Base-by-base conservation (phyloP, 176 grass and related monocot species). In the Thalia dealbata region DNA sequence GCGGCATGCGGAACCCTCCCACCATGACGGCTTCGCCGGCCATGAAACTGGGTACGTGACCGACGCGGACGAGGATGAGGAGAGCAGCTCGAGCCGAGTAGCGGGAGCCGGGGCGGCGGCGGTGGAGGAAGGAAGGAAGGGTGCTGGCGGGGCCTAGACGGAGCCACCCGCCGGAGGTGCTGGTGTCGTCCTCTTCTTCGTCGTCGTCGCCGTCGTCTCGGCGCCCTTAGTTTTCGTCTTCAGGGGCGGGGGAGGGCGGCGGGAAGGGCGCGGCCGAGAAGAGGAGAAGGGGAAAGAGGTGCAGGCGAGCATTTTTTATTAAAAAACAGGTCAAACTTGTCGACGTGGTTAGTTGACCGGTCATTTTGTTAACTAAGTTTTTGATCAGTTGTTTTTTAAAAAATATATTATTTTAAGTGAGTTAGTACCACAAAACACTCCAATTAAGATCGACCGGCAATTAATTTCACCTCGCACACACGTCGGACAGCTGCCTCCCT, bases 141-240 rank as follows among this genome's bases (percentile, higher is more conserved):
- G 62, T 7, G 27, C 82, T 22, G 14, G 71, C 77, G 32, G 87
- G 70, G 60, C 84, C 85, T 82, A 97, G 82, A 52, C 83, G 93
- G 35, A 97, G 84, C 93, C 93, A 97, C 70, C 90, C 82, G 46
- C 63, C 82, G 50, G 72, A 19, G 74, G 51, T 60, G 52, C 84
- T 76, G 12, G 54, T 74, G 14, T 73, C 81, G 71, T 64, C 18
- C 77, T 48, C 18, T 38, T 67, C 3, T 35, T 50, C 59, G 67
- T 24, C 19, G 32, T 42, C 70, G 59, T n/a, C n/a, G n/a, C n/a
- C n/a, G n/a, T 15, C 70, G 80, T 24, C 18, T 69, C 32, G 32
- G 1, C 69, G 6, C 11, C 52, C 60, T 14, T 3, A 15, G 11
- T 79, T 44, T 25, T 77, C 41, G 59, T 76, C 70, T 29, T 72